Evolutionary conservation across 2,329 filamentous ascomycete genomes (phyloP).

Genomic region (Aspergillus chevalieri): DNA sequence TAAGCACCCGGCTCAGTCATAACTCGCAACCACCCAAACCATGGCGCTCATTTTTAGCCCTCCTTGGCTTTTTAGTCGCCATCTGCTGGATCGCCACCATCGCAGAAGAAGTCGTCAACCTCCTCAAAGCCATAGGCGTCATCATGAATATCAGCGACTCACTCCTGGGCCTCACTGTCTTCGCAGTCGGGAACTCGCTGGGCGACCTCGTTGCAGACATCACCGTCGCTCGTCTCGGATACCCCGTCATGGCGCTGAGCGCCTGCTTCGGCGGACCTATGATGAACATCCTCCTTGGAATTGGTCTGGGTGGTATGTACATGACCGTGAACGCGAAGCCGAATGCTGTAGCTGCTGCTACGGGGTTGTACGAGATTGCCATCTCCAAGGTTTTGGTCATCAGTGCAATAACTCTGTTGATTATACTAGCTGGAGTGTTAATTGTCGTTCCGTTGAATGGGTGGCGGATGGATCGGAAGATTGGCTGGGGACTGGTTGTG

Average conservation of each 20-base stretch:
- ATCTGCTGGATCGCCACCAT: conserved; percentile 97
- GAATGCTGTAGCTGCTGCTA: conserved; percentile 7
- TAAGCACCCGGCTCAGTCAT: conserved; percentile 53
- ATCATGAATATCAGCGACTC: conserved; percentile 91
- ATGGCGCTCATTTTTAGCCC: conserved; percentile 73
- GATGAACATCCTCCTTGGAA: conserved; percentile 92
- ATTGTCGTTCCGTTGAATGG: conserved; percentile 76
- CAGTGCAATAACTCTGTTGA: conserved; percentile 72
- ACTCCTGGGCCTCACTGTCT: conserved; percentile 88
- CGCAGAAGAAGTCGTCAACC: conserved; percentile 89
- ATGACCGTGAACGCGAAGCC: conserved; percentile 61
- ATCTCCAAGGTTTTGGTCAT: conserved; percentile 81
- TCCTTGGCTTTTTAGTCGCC: conserved; percentile 82
- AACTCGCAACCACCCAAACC: conserved; percentile 55
- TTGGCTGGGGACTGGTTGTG: conserved; percentile 73
- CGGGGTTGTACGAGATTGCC: conserved; percentile 68
- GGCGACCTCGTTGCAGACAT: conserved; percentile 93
- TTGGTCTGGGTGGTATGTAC: conserved; percentile 84
- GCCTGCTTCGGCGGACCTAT: conserved; percentile 98
- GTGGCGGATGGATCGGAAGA: conserved; percentile 75
- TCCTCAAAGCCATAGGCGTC: conserved; percentile 87
- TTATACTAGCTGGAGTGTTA: conserved; percentile 72
- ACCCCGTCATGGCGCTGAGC: conserved; percentile 90
- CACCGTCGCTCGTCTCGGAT: conserved; percentile 86
- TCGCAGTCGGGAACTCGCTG: conserved; percentile 91